Evolutionary conservation across 106 monocot genomes (phyloP).

Genomic region (Dioscorea alata): DNA sequence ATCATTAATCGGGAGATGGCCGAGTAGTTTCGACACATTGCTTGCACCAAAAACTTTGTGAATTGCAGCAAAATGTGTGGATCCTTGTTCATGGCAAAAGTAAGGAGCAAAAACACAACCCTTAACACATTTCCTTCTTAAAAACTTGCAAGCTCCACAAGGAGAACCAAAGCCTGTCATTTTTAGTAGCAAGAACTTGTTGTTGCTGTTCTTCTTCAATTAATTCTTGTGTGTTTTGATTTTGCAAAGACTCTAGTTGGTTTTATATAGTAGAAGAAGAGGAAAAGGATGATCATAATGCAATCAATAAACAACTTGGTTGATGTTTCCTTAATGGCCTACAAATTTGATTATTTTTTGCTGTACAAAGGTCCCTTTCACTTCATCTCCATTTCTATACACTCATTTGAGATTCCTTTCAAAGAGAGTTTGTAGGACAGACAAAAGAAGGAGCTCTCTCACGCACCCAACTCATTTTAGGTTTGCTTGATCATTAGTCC

Average conservation of each 20-base stretch:
- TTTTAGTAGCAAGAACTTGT: neutral
- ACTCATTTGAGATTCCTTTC: slow-evolving; percentile 15
- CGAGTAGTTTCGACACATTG: slow-evolving; percentile 62
- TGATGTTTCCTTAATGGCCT: slow-evolving; percentile 43
- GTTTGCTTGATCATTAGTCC: slow-evolving; percentile 10
- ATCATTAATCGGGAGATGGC: slow-evolving; percentile 29
- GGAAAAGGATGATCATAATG: slow-evolving; percentile 11
- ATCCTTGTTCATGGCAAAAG: slow-evolving; percentile 49
- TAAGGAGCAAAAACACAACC: slow-evolving; percentile 62
- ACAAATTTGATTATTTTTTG: slow-evolving; percentile 35
- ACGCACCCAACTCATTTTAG: slow-evolving; percentile 15
- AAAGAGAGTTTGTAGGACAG: neutral
- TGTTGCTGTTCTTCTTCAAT: too few relatives aligned
- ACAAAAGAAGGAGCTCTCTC: neutral
- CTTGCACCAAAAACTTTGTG: slow-evolving; percentile 75
- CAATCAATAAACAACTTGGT: slow-evolving; percentile 34
- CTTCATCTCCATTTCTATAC: slow-evolving; percentile 14
- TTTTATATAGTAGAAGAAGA: neutral
- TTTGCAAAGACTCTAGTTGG: slow-evolving; percentile 14
- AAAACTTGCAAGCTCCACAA: slow-evolving; percentile 82
- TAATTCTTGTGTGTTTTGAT: too few relatives aligned
- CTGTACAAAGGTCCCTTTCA: slow-evolving; percentile 14
- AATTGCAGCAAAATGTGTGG: slow-evolving; percentile 47
- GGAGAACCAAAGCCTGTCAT: slow-evolving; percentile 80
- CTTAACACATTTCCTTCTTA: slow-evolving; percentile 54